Base-by-base conservation (phyloP, 208 protist genomes). In the Trichomonas vaginalis region DNA sequence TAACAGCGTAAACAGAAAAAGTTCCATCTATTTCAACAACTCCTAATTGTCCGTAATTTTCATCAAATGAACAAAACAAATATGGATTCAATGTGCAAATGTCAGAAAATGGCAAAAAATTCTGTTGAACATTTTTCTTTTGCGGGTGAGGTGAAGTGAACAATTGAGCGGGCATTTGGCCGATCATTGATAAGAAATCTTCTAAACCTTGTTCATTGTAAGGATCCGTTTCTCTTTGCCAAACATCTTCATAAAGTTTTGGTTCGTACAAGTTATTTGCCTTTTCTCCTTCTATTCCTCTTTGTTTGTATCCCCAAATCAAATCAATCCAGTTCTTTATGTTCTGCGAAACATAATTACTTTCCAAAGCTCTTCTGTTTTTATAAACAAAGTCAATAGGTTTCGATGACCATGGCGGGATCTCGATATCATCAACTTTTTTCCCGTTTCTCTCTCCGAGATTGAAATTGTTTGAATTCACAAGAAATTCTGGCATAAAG, bases 251-350 rank as follows among this genome's bases (percentile, higher is more conserved):
- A 92, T 92, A 92, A 12, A 92, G 42, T 15, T 48, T 17, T 40
- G 86, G 86, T 51, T 92, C 86, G 37, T 51, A 92, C 8, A 23
- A 27, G 37, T 92, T 92, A 39, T 49, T 15, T 14, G 86, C 40
- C 39, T 92, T 42, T n/a, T 45, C n/a, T 8, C 45, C 86, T 56
- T 51, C 45, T 49, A n/a, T 12, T 17, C 86, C 86, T 39, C 17
- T 21, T 92, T 92, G 86, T 92, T 92, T 92, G 45, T 51, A 92
- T 48, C 86, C 86, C 86, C 86, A 92, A 17, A 92, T 51, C 14
- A 92, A 39, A 92, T 92, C 86, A 40, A 92, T 92, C 86, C 86
- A 92, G 15, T 92, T 92, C 0, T 42, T 48, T 46, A 92, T 51
- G 1, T 92, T 45, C 15, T 92, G 14, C 23, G 45, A 32, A 39